Evolutionary conservation across 1,139 yeast genomes (phyloP).

Genomic region (Nadsonia starkeyi-henricii): DNA sequence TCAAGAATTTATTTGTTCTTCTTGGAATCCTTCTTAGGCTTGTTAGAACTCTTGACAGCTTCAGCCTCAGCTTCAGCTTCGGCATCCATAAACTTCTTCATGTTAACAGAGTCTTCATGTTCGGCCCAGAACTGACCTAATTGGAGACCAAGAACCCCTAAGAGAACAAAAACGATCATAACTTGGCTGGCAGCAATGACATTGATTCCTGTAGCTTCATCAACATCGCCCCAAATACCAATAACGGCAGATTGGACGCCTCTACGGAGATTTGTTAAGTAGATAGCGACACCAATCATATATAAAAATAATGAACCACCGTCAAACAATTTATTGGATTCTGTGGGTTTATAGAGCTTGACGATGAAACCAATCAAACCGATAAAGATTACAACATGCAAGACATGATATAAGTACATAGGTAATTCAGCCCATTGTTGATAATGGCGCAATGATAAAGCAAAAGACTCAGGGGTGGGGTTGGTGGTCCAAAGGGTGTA

Average conservation of each 20-base stretch:
- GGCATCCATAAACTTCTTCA: constrained; percentile 18
- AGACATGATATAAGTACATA: constrained; percentile 38
- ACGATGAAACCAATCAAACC: constrained; percentile 64
- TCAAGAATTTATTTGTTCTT: constrained; percentile 6
- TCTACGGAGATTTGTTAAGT: constrained; percentile 71
- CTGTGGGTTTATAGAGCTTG: constrained; percentile 74
- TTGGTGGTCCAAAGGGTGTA: constrained; percentile 53
- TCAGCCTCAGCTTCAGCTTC: constrained; percentile 18
- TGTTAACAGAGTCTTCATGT: constrained; percentile 43
- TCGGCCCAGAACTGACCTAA: constrained; percentile 84
- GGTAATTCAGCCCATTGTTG: constrained; percentile 58
- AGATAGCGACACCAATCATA: constrained; percentile 61
- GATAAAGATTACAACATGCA: constrained; percentile 43
- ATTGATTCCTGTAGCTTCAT: constrained; percentile 69
- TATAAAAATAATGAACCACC: constrained; percentile 68
- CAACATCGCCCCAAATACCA: constrained; percentile 91
- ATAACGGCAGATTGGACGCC: constrained; percentile 59
- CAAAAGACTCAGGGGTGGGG: constrained; percentile 41
- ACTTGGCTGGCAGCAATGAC: constrained; percentile 85
- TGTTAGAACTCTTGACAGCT: constrained; percentile 10
- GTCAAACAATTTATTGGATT: constrained; percentile 75
- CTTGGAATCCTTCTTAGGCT: constrained; percentile 9
- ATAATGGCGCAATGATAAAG: constrained; percentile 57
- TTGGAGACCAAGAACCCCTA: constrained; percentile 74
- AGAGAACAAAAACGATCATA: constrained; percentile 53